Evolutionary conservation across 2,329 filamentous ascomycete genomes (phyloP).

Genomic region (Boeremia lycopersici): DNA sequence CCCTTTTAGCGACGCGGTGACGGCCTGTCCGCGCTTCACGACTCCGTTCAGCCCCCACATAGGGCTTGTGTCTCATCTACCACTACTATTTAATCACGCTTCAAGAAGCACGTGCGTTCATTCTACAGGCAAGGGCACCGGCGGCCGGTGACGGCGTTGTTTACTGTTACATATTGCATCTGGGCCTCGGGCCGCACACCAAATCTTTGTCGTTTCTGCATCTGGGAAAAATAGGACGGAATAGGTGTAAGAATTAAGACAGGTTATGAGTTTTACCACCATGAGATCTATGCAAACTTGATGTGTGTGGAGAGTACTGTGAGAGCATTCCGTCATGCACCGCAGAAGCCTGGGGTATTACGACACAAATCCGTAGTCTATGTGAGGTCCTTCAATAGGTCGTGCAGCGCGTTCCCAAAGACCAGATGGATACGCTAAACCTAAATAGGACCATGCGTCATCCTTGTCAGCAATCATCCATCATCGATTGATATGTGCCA

Average conservation of each 20-base stretch:
- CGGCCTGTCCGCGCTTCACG: conserved; percentile 17
- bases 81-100: conserved; percentile 15
- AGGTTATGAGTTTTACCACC: not conserved
- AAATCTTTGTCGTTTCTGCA: not conserved
- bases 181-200: not conserved
- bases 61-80: conserved; percentile 17
- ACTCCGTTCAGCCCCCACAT: conserved; percentile 11
- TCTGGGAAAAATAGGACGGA: conserved; percentile 3
- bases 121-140: conserved; percentile 2
- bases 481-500: no score
- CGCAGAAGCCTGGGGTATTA: not conserved
- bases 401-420: no score
- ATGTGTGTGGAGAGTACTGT: no score
- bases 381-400: no score
- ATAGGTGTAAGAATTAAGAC: conserved; percentile 12
- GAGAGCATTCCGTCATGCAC: not conserved
- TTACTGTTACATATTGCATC: conserved; percentile 11
- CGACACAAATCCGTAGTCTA: not conserved
- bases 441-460: not conserved
- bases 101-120: conserved; percentile 9
- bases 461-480: not conserved
- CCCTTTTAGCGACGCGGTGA: not conserved
- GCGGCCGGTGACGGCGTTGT: conserved; percentile 9
- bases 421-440: not conserved
- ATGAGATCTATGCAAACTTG: no score